Evolutionary conservation across 805 yeast species (phyloP).

Genomic region (Pichia deserticola): DNA sequence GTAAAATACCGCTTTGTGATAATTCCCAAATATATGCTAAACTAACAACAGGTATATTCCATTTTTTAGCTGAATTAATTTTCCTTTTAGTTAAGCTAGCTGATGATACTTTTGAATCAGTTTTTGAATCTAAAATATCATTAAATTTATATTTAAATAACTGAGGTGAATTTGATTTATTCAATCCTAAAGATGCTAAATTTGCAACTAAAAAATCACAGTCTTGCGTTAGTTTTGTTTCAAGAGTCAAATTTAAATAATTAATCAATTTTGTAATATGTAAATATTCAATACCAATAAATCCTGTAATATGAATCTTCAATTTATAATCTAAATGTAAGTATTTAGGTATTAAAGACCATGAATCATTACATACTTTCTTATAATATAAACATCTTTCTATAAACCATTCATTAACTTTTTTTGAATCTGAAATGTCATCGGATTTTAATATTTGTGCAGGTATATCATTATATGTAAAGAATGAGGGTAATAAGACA

Average conservation of each 20-base stretch:
- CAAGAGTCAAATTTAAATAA: conserved; percentile 43
- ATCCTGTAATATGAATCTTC: conserved; percentile 30
- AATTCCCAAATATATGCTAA: conserved; percentile 48
- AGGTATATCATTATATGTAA: conserved; percentile 14
- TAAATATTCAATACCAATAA: conserved; percentile 23
- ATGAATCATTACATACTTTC: conserved; percentile 16
- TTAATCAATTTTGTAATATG: conserved; percentile 47
- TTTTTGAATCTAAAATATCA: conserved; percentile 20
- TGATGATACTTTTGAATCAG: conserved; percentile 25
- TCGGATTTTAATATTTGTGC: conserved; percentile 8
- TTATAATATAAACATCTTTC: conserved; percentile 23
- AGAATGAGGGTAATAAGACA: conserved; percentile 22
- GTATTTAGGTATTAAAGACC: conserved; percentile 23
- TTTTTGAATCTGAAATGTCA: conserved; percentile 21
- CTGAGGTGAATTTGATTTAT: conserved; percentile 33
- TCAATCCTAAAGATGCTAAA: conserved; percentile 37
- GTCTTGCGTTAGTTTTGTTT: conserved; percentile 39
- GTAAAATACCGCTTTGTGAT: conserved; percentile 30
- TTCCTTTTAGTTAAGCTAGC: conserved; percentile 36
- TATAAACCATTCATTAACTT: conserved; percentile 28
- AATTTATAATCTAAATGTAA: conserved; percentile 22
- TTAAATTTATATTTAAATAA: conserved; percentile 33
- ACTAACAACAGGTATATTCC: conserved; percentile 54
- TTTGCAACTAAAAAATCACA: conserved; percentile 55
- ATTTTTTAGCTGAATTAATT: conserved; percentile 48